Base-by-base conservation (phyloP, 2,329 filamentous ascomycete species). In the Aspergillus arachidicola region DNA sequence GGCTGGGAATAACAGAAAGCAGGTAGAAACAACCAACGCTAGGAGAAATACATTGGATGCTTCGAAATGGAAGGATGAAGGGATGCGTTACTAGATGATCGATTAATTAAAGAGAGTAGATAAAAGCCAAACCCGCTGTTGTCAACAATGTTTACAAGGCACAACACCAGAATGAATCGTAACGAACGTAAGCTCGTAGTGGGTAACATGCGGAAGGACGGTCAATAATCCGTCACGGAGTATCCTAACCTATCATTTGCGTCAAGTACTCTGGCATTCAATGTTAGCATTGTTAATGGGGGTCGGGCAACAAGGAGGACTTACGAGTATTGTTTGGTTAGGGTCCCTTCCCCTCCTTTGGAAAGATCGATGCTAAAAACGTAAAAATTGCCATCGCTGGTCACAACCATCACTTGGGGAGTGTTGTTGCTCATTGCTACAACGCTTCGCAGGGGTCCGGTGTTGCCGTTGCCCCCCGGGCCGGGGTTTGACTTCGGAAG, bases 391-490 rank as follows among this genome's bases (percentile, higher is more conserved):
- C 95, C 95, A 75, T 99, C 95, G 71, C 91, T 97, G 0, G 95
- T 99, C 16, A 97, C 94, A 0, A 98, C 92, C 94, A 99, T 98
- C 56, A 99, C 92, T 72, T 98, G 94, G 0, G 95, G 95, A 30
- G 91, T 94, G 75, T 89, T 96, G 73, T 90, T 95, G 75, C 92
- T 97, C 90, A 99, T 96, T 10, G 95, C 94, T 50, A 99, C 95
- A n/a, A 99, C 94, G 68, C 93, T 97, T 68, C 91, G 85, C 46
- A 96, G 79, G 0, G 92, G 89, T 0, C 84, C 82, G n/a, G 73
- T 73, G 41, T 78, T 73, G 28, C 79, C 79, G 36, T 70, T 72
- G 10, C 71, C 73, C 7, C 75, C 78, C 66, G 62, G 73, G 51
- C 71, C 76, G n/a, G 76, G 72, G 71, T 81, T 71, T 45, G 78